Percentiles rank a stretch among this genome's conserved stretches.
Conservation (phyloP, 1,284 basidiomycete genomes). For the Afroboletus lepidellus region DNA sequence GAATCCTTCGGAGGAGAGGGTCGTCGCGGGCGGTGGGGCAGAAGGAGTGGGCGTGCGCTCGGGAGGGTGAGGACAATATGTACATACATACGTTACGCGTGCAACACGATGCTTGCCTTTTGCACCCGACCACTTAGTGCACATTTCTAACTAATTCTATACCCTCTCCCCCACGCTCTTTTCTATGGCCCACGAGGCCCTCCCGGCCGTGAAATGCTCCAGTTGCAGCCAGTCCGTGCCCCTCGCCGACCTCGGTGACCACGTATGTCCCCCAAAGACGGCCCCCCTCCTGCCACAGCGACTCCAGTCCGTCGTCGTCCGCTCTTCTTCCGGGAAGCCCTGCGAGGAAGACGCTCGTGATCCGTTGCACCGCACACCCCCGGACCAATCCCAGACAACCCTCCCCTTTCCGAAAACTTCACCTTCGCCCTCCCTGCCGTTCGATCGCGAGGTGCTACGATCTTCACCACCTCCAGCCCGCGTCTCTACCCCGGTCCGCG, state of each 20-base stretch:
- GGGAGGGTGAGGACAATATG: slow-evolving; percentile 3
- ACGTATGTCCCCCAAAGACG: slow-evolving; percentile 53
- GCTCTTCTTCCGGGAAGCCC: slow-evolving; percentile 9
- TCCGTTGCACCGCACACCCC: slow-evolving; percentile 28
- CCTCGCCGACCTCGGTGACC: slow-evolving; percentile 68
- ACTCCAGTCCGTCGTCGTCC: slow-evolving; percentile 37
- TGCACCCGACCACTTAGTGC: slow-evolving; percentile 5
- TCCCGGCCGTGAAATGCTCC: slow-evolving; percentile 83
- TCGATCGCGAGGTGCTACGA: slow-evolving; percentile 11
- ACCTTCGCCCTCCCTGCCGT: background rate
- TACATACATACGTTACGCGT: slow-evolving; percentile 10
- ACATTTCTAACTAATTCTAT: slow-evolving; percentile 28
- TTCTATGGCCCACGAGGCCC: slow-evolving; percentile 56
- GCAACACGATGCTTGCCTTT: background rate
- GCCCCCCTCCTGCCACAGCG: slow-evolving; percentile 35
- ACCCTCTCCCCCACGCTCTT: slow-evolving; percentile 18
- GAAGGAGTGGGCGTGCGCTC: background rate
- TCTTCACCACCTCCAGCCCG: slow-evolving; percentile 14
- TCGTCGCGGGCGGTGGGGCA: background rate
- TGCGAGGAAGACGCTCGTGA: slow-evolving; percentile 16
- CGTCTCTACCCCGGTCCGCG: slow-evolving; percentile 20
- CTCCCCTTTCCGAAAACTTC: slow-evolving; percentile 8
- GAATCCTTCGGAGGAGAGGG: slow-evolving; percentile 6
- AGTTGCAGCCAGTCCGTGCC: slow-evolving; percentile 69
- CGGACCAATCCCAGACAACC: slow-evolving; percentile 10